Evolutionary conservation across 331 rosid genomes (phyloP).

Genomic region (Phaseolus coccineus): DNA sequence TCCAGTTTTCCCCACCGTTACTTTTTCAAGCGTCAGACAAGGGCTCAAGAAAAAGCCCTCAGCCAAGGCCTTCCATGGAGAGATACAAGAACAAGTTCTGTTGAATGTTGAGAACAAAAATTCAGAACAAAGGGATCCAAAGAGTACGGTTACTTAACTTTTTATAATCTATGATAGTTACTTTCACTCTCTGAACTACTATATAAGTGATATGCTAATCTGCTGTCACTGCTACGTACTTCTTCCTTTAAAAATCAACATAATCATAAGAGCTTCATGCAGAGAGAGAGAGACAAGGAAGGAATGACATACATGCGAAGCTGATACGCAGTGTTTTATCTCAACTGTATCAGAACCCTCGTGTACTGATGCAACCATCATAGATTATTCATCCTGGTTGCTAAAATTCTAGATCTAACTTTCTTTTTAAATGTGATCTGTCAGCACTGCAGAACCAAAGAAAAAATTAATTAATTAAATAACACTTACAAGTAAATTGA

Average conservation of each 20-base stretch:
- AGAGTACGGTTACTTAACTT: slow-evolving; percentile 30
- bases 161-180: slow-evolving; percentile 34
- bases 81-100: slow-evolving; percentile 52
- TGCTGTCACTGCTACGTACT: slow-evolving; percentile 28
- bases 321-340: slow-evolving; percentile 38
- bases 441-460: slow-evolving; percentile 74
- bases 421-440: slow-evolving; percentile 88
- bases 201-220: slow-evolving; percentile 36
- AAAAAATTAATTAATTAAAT: slow-evolving; percentile 22
- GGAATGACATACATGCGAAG: slow-evolving; percentile 22
- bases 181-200: slow-evolving; percentile 40
- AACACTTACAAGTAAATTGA: slow-evolving; percentile 5
- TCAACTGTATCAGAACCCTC: slow-evolving; percentile 41
- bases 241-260: slow-evolving; percentile 43
- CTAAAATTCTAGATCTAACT: slow-evolving; percentile 92
- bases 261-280: slow-evolving; percentile 44
- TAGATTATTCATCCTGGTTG: slow-evolving; percentile 57
- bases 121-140: slow-evolving; percentile 25
- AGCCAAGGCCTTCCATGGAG: slow-evolving; percentile 41
- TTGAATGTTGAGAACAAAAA: slow-evolving; percentile 33
- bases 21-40: slow-evolving; percentile 37
- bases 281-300: slow-evolving; percentile 25
- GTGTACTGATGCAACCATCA: slow-evolving; percentile 29
- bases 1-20: slow-evolving; percentile 30
- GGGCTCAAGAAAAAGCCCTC: slow-evolving; percentile 47